Evolutionary conservation across 2,329 filamentous ascomycete genomes (phyloP), one percentile per base, ranked within the genome.

Genomic region (Pseudogymnoascus destructans): DNA sequence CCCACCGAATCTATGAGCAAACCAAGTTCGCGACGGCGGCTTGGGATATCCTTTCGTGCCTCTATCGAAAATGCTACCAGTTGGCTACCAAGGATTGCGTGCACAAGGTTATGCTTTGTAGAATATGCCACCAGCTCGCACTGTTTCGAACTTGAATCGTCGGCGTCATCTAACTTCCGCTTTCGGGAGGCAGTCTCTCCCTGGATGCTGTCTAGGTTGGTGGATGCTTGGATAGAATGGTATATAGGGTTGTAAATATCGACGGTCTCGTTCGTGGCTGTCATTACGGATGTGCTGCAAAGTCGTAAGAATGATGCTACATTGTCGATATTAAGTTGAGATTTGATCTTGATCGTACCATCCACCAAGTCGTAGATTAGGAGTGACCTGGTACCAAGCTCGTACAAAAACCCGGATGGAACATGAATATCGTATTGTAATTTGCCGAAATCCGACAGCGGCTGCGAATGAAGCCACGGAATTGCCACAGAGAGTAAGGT

Each of bases 1-100:
- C 86, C 85, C 58, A 91, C 80, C 0, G 86, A 86, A 66, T 91
- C 86, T 32, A 87, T 85, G 23, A 91, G 72, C 6, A 87, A 74
- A 7, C 85, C 84, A 57, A 81, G 77, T 0, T 74, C 73, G 36
- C 78, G 78, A 35, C 78, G 74, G 69, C 80, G 78, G 62, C 75
- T 78, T 60, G 75, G 74, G n/a, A 79, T 74, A 49, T 71, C 73
- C 64, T 77, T 77, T 1, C 81, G 81, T 1, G 79, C 77, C 65
- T 85, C 81, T n/a, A 86, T 72, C 65, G 89, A 86, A 57, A 90
- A 75, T 1, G 81, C 85, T 13, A 89, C 74, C 30, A 92, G 72
- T 46, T 81, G 77, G 42, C 79, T 78, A 30, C 80, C 80, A n/a
- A 78, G 71, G 5, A 90, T 71, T 2, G 80, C 85, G 17, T 89